phyloP scores from a whole-genome alignment of 495 filamentous ascomycete genomes.

The Podospora conica region DNA sequence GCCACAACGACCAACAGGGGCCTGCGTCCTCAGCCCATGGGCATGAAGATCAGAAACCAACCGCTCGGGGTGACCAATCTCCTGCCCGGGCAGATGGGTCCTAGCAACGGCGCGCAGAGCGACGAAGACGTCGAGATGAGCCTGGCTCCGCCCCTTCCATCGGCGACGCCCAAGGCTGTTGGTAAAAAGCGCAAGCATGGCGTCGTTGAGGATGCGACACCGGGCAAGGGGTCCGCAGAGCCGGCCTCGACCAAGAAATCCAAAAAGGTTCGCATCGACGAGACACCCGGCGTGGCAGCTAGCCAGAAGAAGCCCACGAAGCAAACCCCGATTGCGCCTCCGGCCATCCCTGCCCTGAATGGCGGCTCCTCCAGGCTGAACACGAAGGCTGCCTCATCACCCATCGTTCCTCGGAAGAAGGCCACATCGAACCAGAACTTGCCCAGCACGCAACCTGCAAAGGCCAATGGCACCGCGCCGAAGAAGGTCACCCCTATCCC shows the following conservation, averaged over 20 bases:
- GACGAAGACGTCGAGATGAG: slow-evolving; percentile 31
- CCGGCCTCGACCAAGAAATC: slow-evolving; percentile 22
- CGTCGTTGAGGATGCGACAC: slow-evolving; percentile 33
- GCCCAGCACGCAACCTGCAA: slow-evolving; percentile 6
- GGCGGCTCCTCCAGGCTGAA: neutral
- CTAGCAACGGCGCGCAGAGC: slow-evolving; percentile 21
- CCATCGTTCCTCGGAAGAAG: neutral
- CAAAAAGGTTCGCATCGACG: slow-evolving; percentile 26
- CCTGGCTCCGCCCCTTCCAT: slow-evolving; percentile 11
- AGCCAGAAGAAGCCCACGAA: slow-evolving; percentile 12
- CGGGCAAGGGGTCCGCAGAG: slow-evolving; percentile 14
- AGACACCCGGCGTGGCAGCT: neutral
- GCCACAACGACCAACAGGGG: slow-evolving; percentile 23
- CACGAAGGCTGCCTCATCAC: neutral
- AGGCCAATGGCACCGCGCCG: slow-evolving; percentile 3
- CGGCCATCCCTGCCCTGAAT: slow-evolving; percentile 13
- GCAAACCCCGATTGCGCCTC: slow-evolving; percentile 27
- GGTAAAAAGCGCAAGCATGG: slow-evolving; percentile 44
- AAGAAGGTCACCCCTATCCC: slow-evolving; percentile 36
- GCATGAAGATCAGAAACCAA: slow-evolving; percentile 38
- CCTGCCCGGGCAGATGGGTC: slow-evolving; percentile 10
- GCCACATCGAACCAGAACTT: neutral
- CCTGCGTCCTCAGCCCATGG: slow-evolving; percentile 40
- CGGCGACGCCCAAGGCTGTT: slow-evolving; percentile 18
- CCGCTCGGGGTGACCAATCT: slow-evolving; percentile 36